phyloP scores from a whole-genome alignment of 352 stramenopile species.

The Plasmopara viticola region DNA sequence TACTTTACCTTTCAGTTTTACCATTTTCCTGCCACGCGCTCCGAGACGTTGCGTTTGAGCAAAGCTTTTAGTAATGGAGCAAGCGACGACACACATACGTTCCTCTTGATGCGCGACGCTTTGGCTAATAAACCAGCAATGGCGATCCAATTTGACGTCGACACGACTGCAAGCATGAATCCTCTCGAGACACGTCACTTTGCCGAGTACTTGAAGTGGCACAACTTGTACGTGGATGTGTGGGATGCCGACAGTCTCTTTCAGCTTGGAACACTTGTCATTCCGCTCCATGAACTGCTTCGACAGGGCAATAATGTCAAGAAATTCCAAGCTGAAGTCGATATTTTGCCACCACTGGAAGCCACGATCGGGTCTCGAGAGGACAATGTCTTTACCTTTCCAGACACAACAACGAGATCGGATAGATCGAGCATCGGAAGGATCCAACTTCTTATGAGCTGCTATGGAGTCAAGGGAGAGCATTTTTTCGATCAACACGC shows the following conservation, averaged over 20 bases:
- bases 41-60: conserved; percentile 68
- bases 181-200: conserved; percentile 73
- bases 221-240: conserved; percentile 86
- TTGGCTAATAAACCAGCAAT: conserved; percentile 55
- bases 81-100: conserved; percentile 29
- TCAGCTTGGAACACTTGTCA: conserved; percentile 70
- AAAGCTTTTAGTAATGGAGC: conserved; percentile 40
- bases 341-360: conserved; percentile 38
- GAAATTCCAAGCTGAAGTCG: conserved; percentile 85
- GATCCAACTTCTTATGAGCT: conserved; percentile 85
- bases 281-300: conserved; percentile 86
- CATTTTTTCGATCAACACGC: conserved; percentile 18
- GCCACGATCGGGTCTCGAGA: conserved; percentile 10
- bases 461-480: conserved; percentile 70
- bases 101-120: conserved; percentile 59
- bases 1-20: conserved; percentile 94
- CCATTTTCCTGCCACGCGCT: conserved; percentile 80
- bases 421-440: conserved; percentile 22
- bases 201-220: conserved; percentile 80
- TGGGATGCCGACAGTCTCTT: conserved; percentile 92
- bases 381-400: conserved; percentile 11
- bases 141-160: conserved; percentile 71
- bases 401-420: conserved; percentile 3
- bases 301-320: conserved; percentile 85
- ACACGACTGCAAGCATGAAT: conserved; percentile 51